Conservation (phyloP, 768 basidiomycete species). For the Podaxis mareebaensis region DNA sequence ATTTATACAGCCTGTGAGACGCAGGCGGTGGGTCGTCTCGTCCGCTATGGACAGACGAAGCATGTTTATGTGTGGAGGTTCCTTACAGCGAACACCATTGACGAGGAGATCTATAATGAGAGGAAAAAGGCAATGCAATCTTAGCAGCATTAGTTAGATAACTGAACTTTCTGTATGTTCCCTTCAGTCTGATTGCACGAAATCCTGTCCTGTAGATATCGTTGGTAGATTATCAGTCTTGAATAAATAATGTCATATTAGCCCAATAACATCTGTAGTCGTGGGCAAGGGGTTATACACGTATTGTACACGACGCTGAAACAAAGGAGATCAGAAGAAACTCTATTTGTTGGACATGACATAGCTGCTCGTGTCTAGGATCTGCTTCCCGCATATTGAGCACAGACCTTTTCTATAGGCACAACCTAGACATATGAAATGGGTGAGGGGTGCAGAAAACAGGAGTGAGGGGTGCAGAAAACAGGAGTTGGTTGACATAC, state of each 20-base stretch:
- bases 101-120: slow-evolving; percentile 78
- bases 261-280: not conserved
- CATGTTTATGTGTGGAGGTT: slow-evolving; percentile 83
- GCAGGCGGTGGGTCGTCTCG: slow-evolving; percentile 81
- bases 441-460: slow-evolving; percentile 13
- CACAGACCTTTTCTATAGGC: slow-evolving; percentile 87
- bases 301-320: not conserved
- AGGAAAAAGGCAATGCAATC: slow-evolving; percentile 32
- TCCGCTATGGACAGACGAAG: slow-evolving; percentile 81
- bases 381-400: slow-evolving; percentile 85
- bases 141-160: not conserved
- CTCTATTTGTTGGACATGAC: slow-evolving; percentile 80
- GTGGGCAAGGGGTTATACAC: not conserved
- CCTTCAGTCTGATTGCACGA: slow-evolving; percentile 1
- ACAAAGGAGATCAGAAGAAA: slow-evolving; percentile 5
- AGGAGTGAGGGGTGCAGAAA: slow-evolving; percentile 12
- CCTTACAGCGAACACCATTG: slow-evolving; percentile 85
- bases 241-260: not conserved
- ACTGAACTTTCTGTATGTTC: not conserved
- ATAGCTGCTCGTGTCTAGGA: slow-evolving; percentile 82
- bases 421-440: slow-evolving; percentile 53
- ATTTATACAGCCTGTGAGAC: slow-evolving; percentile 84
- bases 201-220: not conserved
- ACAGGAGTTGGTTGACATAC: slow-evolving; percentile 38
- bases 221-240: not conserved